phyloP scores from a whole-genome alignment of 148 eudicot species.

The Vaccinium myrtillus region DNA sequence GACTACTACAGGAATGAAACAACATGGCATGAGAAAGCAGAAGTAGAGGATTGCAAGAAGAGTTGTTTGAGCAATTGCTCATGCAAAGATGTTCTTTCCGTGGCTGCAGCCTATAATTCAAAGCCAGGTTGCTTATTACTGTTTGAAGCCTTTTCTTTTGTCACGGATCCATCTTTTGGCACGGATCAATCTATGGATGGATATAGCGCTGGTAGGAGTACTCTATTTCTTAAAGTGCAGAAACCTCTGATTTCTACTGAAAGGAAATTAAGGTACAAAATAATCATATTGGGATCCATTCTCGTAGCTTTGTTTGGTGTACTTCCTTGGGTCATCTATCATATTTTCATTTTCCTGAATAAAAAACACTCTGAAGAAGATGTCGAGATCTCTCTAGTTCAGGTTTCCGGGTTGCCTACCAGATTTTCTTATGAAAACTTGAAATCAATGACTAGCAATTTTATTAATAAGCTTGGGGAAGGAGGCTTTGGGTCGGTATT shows the following conservation, averaged over 20 bases:
- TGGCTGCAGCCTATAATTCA: background rate
- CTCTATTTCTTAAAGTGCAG: constrained; percentile 13
- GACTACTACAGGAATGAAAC: background rate
- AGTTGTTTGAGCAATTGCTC: constrained; percentile 27
- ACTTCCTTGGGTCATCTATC: background rate
- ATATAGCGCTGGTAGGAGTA: background rate
- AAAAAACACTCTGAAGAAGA: background rate
- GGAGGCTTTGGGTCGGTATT: constrained; percentile 14
- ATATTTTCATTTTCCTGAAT: background rate
- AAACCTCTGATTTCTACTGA: background rate
- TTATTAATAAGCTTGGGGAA: constrained; percentile 1
- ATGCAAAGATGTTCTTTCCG: constrained; percentile 26
- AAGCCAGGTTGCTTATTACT: constrained; percentile 21
- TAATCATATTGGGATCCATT: background rate
- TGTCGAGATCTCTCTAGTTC: background rate
- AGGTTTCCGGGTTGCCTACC: background rate
- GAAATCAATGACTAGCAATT: background rate
- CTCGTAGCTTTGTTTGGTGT: background rate
- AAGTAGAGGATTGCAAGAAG: constrained; percentile 24
- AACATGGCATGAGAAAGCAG: background rate
- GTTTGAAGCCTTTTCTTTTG: constrained; percentile 22
- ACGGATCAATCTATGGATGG: no score
- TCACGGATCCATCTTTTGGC: no score
- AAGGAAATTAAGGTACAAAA: background rate
- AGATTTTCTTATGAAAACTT: constrained; percentile 11